Conservation (phyloP, 2,329 filamentous ascomycete species). For the Neofusicoccum parvum region DNA sequence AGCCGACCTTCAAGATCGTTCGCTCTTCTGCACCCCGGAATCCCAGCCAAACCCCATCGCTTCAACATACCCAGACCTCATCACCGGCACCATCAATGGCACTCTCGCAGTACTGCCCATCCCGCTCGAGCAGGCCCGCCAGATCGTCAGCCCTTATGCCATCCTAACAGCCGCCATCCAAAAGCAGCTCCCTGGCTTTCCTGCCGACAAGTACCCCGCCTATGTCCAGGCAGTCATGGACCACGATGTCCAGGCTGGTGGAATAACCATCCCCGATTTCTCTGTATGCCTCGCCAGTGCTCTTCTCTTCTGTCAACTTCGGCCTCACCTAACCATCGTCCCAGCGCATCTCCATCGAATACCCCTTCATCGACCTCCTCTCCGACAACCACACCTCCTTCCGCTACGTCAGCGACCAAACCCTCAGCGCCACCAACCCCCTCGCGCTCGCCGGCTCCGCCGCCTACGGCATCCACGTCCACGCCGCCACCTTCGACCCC, state of each 20-base stretch:
- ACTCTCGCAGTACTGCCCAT: slow-evolving; percentile 58
- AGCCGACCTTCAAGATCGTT: not conserved
- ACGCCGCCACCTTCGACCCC: slow-evolving; percentile 50
- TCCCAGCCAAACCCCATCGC: slow-evolving; percentile 54
- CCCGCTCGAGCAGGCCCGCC: slow-evolving; percentile 48
- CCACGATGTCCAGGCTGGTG: slow-evolving; percentile 53
- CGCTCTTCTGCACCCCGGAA: slow-evolving; percentile 28
- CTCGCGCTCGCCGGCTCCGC: slow-evolving; percentile 49
- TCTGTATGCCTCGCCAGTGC: slow-evolving; percentile 40
- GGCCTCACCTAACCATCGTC: slow-evolving; percentile 24
- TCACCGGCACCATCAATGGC: slow-evolving; percentile 58
- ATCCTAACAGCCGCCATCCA: slow-evolving; percentile 56
- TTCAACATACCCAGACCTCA: slow-evolving; percentile 48
- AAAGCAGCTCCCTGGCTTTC: slow-evolving; percentile 52
- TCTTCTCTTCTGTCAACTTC: slow-evolving; percentile 1
- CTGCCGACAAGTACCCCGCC: slow-evolving; percentile 56
- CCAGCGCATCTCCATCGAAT: slow-evolving; percentile 55
- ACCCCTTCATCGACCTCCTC: slow-evolving; percentile 59
- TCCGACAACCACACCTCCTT: slow-evolving; percentile 55
- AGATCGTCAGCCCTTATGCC: slow-evolving; percentile 52
- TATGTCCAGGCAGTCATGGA: slow-evolving; percentile 54
- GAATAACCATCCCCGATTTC: slow-evolving; percentile 51
- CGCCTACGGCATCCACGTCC: slow-evolving; percentile 51
- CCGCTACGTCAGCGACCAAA: slow-evolving; percentile 51
- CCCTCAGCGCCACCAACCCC: slow-evolving; percentile 49